phyloP scores from a whole-genome alignment of 257 asterid genomes.

The Voacanga thouarsii region DNA sequence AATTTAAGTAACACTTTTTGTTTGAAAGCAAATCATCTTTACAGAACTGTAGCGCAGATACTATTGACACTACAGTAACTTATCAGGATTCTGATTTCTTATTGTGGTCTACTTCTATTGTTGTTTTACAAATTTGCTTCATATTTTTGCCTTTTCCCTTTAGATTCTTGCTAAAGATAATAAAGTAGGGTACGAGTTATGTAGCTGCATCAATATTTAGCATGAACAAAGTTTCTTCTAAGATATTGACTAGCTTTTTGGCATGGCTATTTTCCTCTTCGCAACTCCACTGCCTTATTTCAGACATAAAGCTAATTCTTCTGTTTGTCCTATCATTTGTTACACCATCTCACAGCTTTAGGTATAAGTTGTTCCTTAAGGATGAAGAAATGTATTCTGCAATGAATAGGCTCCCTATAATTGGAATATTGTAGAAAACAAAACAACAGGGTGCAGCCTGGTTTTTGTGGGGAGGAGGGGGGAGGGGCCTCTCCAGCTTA shows the following conservation, averaged over 20 bases:
- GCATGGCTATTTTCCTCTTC: not conserved
- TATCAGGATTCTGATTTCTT: not conserved
- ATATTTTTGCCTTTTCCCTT: not conserved
- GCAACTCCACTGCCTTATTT: not conserved
- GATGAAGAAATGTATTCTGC: not conserved
- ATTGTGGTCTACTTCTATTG: not conserved
- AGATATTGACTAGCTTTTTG: not conserved
- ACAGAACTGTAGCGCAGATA: no score
- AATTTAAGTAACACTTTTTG: no score
- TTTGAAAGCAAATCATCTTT: no score
- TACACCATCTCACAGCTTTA: not conserved
- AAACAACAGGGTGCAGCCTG: not conserved
- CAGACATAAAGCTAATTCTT: not conserved
- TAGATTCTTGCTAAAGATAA: not conserved
- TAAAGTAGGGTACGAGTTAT: not conserved
- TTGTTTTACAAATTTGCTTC: not conserved
- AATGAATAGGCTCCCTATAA: not conserved
- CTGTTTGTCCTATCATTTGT: not conserved
- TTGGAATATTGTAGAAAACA: not conserved
- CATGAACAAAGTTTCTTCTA: not conserved
- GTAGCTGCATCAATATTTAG: not conserved
- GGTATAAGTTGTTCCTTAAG: not conserved
- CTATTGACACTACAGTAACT: no score
- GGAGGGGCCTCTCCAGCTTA: not conserved
- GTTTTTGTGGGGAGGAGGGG: not conserved